Base-by-base conservation (phyloP, 164 flowering plant species). In the Umbellularia californica region DNA sequence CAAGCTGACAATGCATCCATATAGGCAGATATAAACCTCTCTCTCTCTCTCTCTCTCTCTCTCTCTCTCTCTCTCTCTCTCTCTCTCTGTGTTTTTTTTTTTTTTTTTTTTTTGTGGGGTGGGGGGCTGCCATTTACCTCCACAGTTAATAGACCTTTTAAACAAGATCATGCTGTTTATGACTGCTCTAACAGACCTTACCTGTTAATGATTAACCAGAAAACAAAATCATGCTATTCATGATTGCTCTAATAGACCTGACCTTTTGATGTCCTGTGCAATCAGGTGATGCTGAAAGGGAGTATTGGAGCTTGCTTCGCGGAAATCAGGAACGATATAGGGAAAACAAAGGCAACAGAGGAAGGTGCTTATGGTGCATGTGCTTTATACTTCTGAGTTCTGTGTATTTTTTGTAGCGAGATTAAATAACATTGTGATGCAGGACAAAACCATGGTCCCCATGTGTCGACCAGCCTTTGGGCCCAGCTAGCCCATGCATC, bases 261-360 rank as follows among this genome's bases (percentile, higher is more conserved):
- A 25, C 25, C 33, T 27, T 3, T 64, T 22, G 10, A 25, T 77
- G 20, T 75, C 15, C 15, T 62, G 7, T 64, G 23, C 17, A 69
- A 35, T 77, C 82, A 92, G 98, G 96, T 80, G 95, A 94, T 23
- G 92, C 96, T 41, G 98, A 94, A 77, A 90, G 70, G 77, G 90
- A 91, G 70, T 95, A 95, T 72, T 95, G 97, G 98, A 84, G 78
- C 77, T 73, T 75, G 13, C 84, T 94, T 20, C 90, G 90, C 13
- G 84, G 84, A 70, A 81, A 75, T 74, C 90, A 88, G 74, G 92
- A 83, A 0, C 85, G 70, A 65, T 69, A 64, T 51, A 76, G 86
- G 14, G 88, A 79, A 20, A 78, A 50, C 71, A 89, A 77, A 80
- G 83, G 88, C 68, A 67, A 81, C 82, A 79, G 88, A 24, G 94